Conservation (phyloP, 768 basidiomycete genomes). For the Baorangia bicolor region DNA sequence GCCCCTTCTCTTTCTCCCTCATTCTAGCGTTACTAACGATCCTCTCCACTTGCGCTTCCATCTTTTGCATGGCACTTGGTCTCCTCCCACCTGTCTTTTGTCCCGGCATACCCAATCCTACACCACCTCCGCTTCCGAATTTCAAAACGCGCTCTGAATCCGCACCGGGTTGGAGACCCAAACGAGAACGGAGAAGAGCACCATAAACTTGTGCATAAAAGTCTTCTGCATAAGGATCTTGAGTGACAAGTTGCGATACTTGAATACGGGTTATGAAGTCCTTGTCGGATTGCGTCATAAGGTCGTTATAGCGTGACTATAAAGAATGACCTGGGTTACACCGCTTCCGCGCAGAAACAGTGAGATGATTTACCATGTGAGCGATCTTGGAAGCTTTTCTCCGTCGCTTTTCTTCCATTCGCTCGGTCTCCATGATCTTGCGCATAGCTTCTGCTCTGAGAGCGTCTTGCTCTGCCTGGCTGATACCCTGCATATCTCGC, state of each 20-base stretch:
- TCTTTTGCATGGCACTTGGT: slow-evolving; percentile 85
- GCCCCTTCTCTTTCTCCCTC: slow-evolving; percentile 81
- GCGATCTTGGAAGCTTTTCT: slow-evolving; percentile 83
- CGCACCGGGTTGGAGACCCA: slow-evolving; percentile 62
- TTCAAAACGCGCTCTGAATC: slow-evolving; percentile 78
- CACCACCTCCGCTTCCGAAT: slow-evolving; percentile 84
- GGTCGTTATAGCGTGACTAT: slow-evolving; percentile 88
- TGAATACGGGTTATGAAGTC: slow-evolving; percentile 99
- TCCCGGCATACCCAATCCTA: slow-evolving; percentile 57
- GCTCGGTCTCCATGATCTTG: slow-evolving; percentile 89
- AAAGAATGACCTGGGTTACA: not conserved
- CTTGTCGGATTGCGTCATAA: slow-evolving; percentile 98
- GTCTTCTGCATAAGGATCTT: slow-evolving; percentile 96
- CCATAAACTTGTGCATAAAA: slow-evolving; percentile 98
- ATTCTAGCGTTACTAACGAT: slow-evolving; percentile 90
- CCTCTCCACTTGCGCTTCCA: slow-evolving; percentile 94
- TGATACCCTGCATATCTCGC: slow-evolving; percentile 59
- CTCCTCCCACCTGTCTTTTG: slow-evolving; percentile 62
- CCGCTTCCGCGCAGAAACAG: not conserved
- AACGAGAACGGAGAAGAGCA: slow-evolving; percentile 74
- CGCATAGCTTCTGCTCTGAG: slow-evolving; percentile 78
- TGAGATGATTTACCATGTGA: slow-evolving; percentile 62
- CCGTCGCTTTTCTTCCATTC: slow-evolving; percentile 81
- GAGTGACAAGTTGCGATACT: slow-evolving; percentile 95
- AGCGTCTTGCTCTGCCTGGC: slow-evolving; percentile 65